Base-by-base conservation (phyloP, 2,329 filamentous ascomycete species). In the Stachybotrys chartarum region DNA sequence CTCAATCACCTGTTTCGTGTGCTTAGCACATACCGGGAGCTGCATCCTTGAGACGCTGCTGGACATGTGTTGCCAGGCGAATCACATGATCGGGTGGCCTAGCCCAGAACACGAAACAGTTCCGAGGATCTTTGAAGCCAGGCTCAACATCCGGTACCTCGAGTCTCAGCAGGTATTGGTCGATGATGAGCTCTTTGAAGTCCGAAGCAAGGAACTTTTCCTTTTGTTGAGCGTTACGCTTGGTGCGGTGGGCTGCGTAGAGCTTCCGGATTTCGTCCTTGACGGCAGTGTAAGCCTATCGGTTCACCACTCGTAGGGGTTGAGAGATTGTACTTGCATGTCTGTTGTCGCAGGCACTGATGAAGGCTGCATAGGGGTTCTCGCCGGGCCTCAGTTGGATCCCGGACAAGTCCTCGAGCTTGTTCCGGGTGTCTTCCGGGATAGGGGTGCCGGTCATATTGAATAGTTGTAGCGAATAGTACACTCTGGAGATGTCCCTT, bases 51-150 rank as follows among this genome's bases (percentile, higher is more conserved):
- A 95, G 74, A 63, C 83, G 79, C 52, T 78, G 70, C 70, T 97
- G 93, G 32, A 97, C 73, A 55, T 80, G 79, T 2, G 75, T 71
- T 3, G 93, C 83, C 56, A 97, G 72, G 18, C 79, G 73, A 50
- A 87, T 77, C 17, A 97, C 77, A 61, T 87, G 83, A 50, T 82
- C 72, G 1, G 92, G 88, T 16, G 93, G 93, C 7, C 92, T 80
- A 4, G 89, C 90, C 91, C 91, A 97, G 66, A 97, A 86, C 1
- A 91, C 89, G 11, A 97, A 77, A 67, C 92, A 95, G 65, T 96
- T 80, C 46, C 93, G 79, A 47, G 83, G 81, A 67, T 97, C 93
- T 53, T 77, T 69, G 67, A 88, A 96, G 1, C 82, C 83, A 1
- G 85, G 86, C 59, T 90, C 80, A 42, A 86, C 72, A 1, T 78